phyloP scores from a whole-genome alignment of 495 filamentous ascomycete genomes.

The Usnea hakonensis region DNA sequence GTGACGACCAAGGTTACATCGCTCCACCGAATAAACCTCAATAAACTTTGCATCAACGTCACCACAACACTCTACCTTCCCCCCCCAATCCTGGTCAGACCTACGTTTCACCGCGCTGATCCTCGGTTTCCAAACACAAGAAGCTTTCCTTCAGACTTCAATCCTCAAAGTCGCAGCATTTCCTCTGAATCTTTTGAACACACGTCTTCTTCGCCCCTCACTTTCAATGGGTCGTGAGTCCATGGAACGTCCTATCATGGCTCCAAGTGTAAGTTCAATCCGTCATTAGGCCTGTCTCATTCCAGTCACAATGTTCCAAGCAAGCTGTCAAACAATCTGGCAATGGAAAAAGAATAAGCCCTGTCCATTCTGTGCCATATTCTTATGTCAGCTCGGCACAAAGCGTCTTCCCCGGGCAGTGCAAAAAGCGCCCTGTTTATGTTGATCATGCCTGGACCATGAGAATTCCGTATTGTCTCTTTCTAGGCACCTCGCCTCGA shows the following conservation, averaged over 20 bases:
- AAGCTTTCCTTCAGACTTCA: neutral
- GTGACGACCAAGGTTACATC: conserved; percentile 4
- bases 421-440: neutral
- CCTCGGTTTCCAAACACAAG: neutral
- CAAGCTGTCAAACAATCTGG: neutral
- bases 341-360: neutral
- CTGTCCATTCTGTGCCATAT: neutral
- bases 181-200: neutral
- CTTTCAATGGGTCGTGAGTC: conserved; percentile 50
- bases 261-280: conserved; percentile 53
- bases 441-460: neutral
- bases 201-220: neutral
- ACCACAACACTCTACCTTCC: neutral
- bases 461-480: neutral
- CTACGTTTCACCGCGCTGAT: neutral
- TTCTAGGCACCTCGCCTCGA: neutral
- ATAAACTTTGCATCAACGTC: neutral
- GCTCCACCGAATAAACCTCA: neutral
- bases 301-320: neutral
- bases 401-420: neutral
- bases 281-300: neutral
- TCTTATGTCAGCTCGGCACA: neutral
- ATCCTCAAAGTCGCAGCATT: neutral
- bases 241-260: conserved; percentile 70
- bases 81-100: neutral